Evolutionary conservation across 352 stramenopile species (phyloP).

Genomic region (Phytophthora nicotianae): DNA sequence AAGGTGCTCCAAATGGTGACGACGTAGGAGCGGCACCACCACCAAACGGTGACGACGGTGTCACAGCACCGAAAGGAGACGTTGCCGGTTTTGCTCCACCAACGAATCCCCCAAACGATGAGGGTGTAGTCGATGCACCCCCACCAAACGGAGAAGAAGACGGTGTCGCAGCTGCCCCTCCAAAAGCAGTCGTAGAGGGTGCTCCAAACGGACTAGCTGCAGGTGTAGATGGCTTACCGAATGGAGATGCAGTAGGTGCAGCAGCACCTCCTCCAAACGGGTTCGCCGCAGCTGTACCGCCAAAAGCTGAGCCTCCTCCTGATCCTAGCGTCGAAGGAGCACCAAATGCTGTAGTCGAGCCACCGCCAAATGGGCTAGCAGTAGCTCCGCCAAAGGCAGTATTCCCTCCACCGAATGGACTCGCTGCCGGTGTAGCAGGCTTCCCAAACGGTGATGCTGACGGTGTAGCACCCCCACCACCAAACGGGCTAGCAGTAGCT

Average conservation of each 20-base stretch:
- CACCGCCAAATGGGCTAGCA: conserved; percentile 41
- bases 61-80: conserved; percentile 29
- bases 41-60: conserved; percentile 30
- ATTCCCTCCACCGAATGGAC: conserved; percentile 36
- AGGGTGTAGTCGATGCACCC: conserved; percentile 11
- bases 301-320: conserved; percentile 25
- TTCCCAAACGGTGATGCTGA: conserved; percentile 30
- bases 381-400: conserved; percentile 30
- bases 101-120: conserved; percentile 32
- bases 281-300: conserved; percentile 18
- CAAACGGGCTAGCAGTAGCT: conserved; percentile 31
- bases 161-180: conserved; percentile 16
- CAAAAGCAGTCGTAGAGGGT: conserved; percentile 29
- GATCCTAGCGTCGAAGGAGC: conserved; percentile 26
- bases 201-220: conserved; percentile 44
- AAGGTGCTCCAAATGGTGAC: conserved; percentile 33
- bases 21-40: conserved; percentile 8
- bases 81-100: conserved; percentile 13
- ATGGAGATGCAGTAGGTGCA: conserved; percentile 27
- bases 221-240: conserved; percentile 29
- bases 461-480: conserved; percentile 2
- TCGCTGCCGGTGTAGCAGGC: conserved; percentile 20
- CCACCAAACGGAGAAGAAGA: conserved; percentile 37
- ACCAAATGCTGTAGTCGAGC: conserved; percentile 34
- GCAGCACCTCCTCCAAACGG: conserved; percentile 33